A percentile compares a stretch with the other conserved stretches of the same genome.
phyloP scores from a whole-genome alignment of 2,329 filamentous ascomycete genomes.

The Talaromyces pinophilus region DNA sequence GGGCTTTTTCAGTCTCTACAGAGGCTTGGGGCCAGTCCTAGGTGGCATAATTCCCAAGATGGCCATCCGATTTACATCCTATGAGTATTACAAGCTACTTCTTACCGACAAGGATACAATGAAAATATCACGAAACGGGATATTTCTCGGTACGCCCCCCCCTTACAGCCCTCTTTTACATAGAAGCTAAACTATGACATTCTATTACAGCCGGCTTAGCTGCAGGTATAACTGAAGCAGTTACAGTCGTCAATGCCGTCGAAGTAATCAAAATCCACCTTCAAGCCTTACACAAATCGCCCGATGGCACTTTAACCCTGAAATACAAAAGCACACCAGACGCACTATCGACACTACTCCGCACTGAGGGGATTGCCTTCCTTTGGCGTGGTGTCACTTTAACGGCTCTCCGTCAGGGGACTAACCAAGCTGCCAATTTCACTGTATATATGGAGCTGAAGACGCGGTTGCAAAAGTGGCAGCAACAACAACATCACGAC shows the following conservation, averaged over 20 bases:
- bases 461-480: conserved; percentile 68
- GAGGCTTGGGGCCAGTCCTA: conserved; percentile 93
- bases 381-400: conserved; percentile 91
- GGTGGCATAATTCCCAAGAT: conserved; percentile 98
- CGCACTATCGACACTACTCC: conserved; percentile 81
- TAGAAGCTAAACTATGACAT: not conserved
- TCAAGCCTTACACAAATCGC: conserved; percentile 95
- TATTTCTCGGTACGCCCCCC: conserved; percentile 58
- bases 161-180: too few relatives aligned
- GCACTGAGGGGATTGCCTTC: conserved; percentile 83
- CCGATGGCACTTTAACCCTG: conserved; percentile 93
- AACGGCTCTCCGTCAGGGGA: conserved; percentile 89
- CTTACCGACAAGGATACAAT: conserved; percentile 70
- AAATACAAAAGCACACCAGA: conserved; percentile 95
- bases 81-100: conserved; percentile 89
- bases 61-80: conserved; percentile 98
- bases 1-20: conserved; percentile 91
- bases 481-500: conserved; percentile 63
- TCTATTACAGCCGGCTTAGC: conserved; percentile 70
- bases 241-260: conserved; percentile 96
- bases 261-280: conserved; percentile 98
- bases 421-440: conserved; percentile 98
- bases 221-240: conserved; percentile 95
- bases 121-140: conserved; percentile 67
- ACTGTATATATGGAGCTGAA: conserved; percentile 96